phyloP scores from a whole-genome alignment of 2,329 filamentous ascomycete genomes.

The Calonectria ilicicola region DNA sequence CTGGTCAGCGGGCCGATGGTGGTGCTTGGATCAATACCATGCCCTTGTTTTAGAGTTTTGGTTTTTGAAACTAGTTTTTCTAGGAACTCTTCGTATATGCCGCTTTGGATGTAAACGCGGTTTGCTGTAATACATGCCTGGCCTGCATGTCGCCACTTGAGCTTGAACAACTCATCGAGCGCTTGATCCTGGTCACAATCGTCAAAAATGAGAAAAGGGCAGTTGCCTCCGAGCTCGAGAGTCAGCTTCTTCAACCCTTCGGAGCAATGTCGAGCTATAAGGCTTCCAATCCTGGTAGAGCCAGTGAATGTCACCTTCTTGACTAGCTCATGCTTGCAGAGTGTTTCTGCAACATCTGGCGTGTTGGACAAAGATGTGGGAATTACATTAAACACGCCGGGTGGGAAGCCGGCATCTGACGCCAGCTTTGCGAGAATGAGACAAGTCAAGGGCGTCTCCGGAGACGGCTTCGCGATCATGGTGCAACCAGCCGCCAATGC shows the following conservation, averaged over 20 bases:
- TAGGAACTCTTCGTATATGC: conserved; percentile 63
- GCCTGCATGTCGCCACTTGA: conserved; percentile 77
- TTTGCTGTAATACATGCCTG: conserved; percentile 77
- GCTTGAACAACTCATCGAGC: conserved; percentile 55
- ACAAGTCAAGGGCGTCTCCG: conserved; percentile 79
- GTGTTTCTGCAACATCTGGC: conserved; percentile 56
- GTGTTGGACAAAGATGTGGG: conserved; percentile 60
- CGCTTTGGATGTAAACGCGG: conserved; percentile 68
- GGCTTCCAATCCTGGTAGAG: conserved; percentile 75
- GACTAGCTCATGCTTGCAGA: conserved; percentile 58
- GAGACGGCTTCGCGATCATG: conserved; percentile 79
- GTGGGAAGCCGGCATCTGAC: conserved; percentile 78
- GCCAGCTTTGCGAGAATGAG: conserved; percentile 77
- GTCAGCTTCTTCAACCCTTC: conserved; percentile 75
- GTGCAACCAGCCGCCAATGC: conserved; percentile 80
- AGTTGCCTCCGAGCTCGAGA: conserved; percentile 79
- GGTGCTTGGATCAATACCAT: conserved; percentile 19
- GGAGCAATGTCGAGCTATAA: conserved; percentile 70
- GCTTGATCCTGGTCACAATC: conserved; percentile 78
- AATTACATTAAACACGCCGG: conserved; percentile 72
- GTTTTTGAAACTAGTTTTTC: not conserved
- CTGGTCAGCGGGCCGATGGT: conserved; percentile 32
- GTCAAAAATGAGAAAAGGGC: conserved; percentile 73
- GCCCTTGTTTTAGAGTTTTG: conserved; percentile 4
- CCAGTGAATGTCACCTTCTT: conserved; percentile 84